Base-by-base conservation (phyloP, 106 monocot species). In the Dioscorea zingiberensis region DNA sequence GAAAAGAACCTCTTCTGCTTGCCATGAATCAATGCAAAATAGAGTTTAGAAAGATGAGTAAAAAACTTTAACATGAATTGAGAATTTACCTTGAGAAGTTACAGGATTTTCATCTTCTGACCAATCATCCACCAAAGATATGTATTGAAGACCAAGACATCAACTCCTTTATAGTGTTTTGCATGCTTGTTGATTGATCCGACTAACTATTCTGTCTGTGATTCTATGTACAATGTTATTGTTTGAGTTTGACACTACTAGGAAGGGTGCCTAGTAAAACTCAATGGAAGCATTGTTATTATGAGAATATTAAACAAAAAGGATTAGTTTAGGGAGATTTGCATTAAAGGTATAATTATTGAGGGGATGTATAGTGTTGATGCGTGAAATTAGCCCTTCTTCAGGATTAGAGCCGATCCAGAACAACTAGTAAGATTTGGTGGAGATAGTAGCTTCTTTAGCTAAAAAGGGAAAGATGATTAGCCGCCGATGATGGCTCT, bases 91-190 rank as follows among this genome's bases (percentile, higher is more conserved):
- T 7, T 19, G 21, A 1, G 44, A n/a, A n/a, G n/a, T 59, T 83
- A 87, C 87, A 87, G 63, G 47, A 87, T 80, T 71, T 72, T 87
- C 80, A 87, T 80, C 60, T 65, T 74, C 22, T 38, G 29, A 7
- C 80, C 80, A 21, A 77, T 84, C 78, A 81, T 81, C 88, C 88
- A 88, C 88, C 88, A 88, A 13, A 81, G 70, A 48, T 80, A 87
- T 6, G 77, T 77, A 25, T 74, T 77, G 77, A 87, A 83, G 29
- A 87, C 71, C 27, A 87, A 18, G 47, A 87, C 66, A 22, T 87
- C 80, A 11, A 68, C 64, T 10, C 77, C 75, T 55, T 77, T 70
- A 84, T 84, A 88, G 44, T 84, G 77, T 17, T 58, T 58, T 16
- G 67, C 77, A 38, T 88, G 88, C 73, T 84, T 84, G 22, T 75